Percentiles rank a stretch among this genome's conserved stretches.
Conservation (phyloP, 768 basidiomycete species). For the Trametes gibbosa region DNA sequence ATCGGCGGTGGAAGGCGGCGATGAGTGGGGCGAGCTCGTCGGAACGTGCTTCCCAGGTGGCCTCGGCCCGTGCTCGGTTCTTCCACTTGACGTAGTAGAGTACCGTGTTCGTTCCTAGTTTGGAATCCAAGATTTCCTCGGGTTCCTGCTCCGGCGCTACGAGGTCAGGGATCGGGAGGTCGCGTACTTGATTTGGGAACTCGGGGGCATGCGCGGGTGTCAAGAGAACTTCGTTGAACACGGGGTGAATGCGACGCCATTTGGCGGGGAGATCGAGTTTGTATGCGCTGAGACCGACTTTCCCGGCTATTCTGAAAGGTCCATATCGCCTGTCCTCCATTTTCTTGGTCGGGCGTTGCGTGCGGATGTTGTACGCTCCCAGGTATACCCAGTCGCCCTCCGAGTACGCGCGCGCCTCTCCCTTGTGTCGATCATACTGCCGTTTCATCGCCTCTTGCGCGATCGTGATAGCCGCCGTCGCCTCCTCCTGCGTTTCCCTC, state of each 20-base stretch:
- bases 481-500: constrained; percentile 3
- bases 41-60: neutral
- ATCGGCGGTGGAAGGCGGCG: neutral
- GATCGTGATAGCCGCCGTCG: constrained; percentile 7
- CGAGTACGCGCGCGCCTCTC: constrained; percentile 3
- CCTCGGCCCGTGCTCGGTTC: constrained; percentile 19
- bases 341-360: constrained; percentile 27
- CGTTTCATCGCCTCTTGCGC: constrained; percentile 29
- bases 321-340: constrained; percentile 20
- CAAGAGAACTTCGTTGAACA: constrained; percentile 21
- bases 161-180: constrained; percentile 3
- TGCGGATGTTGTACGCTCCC: constrained; percentile 24
- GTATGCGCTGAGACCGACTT: constrained; percentile 23
- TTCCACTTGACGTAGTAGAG: constrained; percentile 32
- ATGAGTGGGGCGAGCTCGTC: neutral
- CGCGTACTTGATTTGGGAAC: constrained; percentile 6
- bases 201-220: constrained; percentile 12
- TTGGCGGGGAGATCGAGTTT: constrained; percentile 22
- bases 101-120: neutral
- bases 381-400: constrained; percentile 28
- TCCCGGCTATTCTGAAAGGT: constrained; percentile 27
- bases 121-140: constrained; percentile 24
- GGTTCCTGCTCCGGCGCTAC: constrained; percentile 9
- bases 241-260: constrained; percentile 28
- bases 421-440: constrained; percentile 14